phyloP scores from a whole-genome alignment of 306 rosid genomes.

The Dalbergia cochinchinensis region DNA sequence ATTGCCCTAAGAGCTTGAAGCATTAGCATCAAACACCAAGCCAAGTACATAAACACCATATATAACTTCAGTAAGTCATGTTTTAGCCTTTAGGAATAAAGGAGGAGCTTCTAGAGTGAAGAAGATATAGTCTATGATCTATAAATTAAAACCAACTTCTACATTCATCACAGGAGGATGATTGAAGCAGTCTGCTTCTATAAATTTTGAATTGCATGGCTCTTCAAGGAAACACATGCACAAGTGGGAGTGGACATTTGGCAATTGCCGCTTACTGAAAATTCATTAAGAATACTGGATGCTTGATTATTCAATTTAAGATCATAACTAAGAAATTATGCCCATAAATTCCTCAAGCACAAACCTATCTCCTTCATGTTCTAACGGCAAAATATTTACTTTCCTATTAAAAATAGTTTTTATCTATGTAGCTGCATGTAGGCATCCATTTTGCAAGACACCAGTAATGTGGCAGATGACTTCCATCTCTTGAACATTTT shows the following conservation, averaged over 20 bases:
- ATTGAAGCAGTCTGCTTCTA: constrained; percentile 21
- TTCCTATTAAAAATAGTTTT: not conserved
- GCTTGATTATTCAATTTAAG: not conserved
- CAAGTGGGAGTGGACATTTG: not conserved
- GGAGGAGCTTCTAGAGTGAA: constrained; percentile 21
- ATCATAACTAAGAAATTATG: not conserved
- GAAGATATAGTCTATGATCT: constrained; percentile 1
- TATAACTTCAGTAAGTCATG: not conserved
- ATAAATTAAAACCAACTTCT: too few species aligned
- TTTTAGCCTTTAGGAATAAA: constrained; percentile 12
- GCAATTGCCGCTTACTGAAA: not conserved
- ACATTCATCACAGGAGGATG: not conserved
- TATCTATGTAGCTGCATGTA: too few species aligned
- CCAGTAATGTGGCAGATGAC: not conserved
- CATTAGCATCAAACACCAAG: constrained; percentile 24
- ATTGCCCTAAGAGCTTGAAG: constrained; percentile 16
- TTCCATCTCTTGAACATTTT: constrained; percentile 19
- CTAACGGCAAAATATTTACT: not conserved
- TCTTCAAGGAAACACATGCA: not conserved
- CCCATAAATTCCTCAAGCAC: not conserved
- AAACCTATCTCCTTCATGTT: not conserved
- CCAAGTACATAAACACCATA: constrained; percentile 2
- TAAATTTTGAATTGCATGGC: not conserved
- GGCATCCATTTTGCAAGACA: not conserved
- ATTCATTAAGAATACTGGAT: constrained; percentile 17